Evolutionary conservation across 352 stramenopile species (phyloP).

Genomic region (Globisporangium nodosum): DNA sequence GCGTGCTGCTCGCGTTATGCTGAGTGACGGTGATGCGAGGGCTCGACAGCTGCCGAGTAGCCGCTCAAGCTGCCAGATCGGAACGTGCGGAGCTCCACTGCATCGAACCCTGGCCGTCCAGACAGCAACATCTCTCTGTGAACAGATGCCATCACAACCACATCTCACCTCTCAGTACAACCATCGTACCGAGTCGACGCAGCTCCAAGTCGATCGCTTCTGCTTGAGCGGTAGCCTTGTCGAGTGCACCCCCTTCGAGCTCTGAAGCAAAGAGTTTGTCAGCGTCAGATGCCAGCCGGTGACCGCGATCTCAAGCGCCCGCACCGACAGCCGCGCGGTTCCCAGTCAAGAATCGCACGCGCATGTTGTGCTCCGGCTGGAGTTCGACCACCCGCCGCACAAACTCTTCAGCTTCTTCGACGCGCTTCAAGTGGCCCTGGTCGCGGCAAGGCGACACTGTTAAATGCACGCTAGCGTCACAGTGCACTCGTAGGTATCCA

Average conservation of each 20-base stretch:
- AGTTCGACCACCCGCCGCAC: slow-evolving; percentile 43
- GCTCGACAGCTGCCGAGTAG: slow-evolving; percentile 22
- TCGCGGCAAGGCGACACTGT: neutral
- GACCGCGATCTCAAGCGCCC: neutral
- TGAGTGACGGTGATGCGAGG: slow-evolving; percentile 1
- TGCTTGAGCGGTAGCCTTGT: slow-evolving; percentile 19
- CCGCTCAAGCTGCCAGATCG: slow-evolving; percentile 59
- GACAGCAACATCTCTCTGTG: neutral
- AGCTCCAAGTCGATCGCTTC: slow-evolving; percentile 32
- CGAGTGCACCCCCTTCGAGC: slow-evolving; percentile 29
- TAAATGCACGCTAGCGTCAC: neutral
- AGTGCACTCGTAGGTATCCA: neutral
- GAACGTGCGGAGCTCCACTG: slow-evolving; percentile 48
- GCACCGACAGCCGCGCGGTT: slow-evolving; percentile 70
- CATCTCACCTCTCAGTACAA: neutral
- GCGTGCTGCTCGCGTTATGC: neutral
- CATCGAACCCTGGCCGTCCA: slow-evolving; percentile 34
- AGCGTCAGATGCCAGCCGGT: neutral
- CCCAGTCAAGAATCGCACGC: slow-evolving; percentile 66
- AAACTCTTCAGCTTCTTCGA: slow-evolving; percentile 66
- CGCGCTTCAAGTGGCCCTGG: slow-evolving; percentile 61
- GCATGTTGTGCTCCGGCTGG: slow-evolving; percentile 47
- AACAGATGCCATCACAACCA: neutral
- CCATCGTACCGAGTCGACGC: slow-evolving; percentile 28
- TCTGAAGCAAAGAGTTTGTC: slow-evolving; percentile 18